phyloP scores from a whole-genome alignment of 495 filamentous ascomycete genomes.

The Durotheca rogersii region DNA sequence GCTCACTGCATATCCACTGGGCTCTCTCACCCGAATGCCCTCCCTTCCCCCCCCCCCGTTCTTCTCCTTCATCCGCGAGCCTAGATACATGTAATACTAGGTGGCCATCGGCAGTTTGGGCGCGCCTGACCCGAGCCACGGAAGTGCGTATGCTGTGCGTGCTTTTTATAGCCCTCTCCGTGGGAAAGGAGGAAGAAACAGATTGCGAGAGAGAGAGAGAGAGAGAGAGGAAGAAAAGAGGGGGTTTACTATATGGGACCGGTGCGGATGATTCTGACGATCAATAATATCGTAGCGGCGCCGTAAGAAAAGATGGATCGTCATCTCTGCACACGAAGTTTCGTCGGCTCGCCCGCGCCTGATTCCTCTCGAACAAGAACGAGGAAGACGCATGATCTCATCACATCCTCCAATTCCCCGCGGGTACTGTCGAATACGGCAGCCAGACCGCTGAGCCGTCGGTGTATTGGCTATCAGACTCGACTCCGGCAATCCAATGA shows the following conservation, averaged over 20 bases:
- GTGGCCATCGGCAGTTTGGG: slow-evolving; percentile 18
- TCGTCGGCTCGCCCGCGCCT: neutral
- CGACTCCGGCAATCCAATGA: slow-evolving; percentile 17
- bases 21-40: slow-evolving; percentile 27
- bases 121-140: neutral
- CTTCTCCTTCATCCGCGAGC: slow-evolving; percentile 7
- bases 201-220: too few species aligned
- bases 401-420: slow-evolving; percentile 1
- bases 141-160: too few species aligned
- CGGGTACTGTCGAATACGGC: neutral
- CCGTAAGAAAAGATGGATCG: too few species aligned
- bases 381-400: slow-evolving; percentile 9
- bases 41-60: too few species aligned
- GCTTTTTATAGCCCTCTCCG: too few species aligned
- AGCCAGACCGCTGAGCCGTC: slow-evolving; percentile 7
- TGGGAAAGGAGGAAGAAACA: too few species aligned
- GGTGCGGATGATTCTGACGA: too few species aligned
- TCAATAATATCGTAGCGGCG: too few species aligned
- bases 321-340: neutral
- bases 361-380: neutral
- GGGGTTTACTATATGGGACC: too few species aligned
- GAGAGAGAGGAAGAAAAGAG: too few species aligned
- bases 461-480: slow-evolving; percentile 16
- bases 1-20: slow-evolving; percentile 26
- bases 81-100: slow-evolving; percentile 2